A percentile compares a stretch with the other conserved stretches of the same genome.
Evolutionary conservation across 73 alveolate species (phyloP).

Genomic region (Uronychia binucleata): DNA sequence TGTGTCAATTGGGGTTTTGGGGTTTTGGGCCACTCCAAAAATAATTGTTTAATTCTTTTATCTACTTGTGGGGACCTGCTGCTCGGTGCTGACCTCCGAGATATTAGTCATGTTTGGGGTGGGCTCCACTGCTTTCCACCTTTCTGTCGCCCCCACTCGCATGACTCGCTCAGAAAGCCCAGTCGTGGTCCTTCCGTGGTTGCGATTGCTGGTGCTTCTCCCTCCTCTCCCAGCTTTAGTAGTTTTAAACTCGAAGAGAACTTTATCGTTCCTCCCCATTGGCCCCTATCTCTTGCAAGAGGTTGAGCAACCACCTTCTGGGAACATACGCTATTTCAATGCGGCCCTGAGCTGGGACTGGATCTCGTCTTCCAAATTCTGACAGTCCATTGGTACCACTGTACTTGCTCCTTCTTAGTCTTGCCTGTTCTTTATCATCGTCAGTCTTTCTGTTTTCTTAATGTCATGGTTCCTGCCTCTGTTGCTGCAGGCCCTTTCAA

Average conservation of each 20-base stretch:
- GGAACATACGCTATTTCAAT: not conserved
- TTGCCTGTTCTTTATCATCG: not conserved
- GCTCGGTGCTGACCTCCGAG: not conserved
- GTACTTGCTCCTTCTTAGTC: not conserved
- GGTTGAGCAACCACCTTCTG: not conserved
- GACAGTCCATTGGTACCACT: not conserved
- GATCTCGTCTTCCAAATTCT: not conserved
- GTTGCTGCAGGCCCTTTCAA: not conserved
- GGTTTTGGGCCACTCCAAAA: conserved; percentile 1
- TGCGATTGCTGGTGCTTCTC: not conserved
- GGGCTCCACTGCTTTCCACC: not conserved
- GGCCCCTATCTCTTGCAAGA: not conserved
- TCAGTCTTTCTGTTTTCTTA: not conserved
- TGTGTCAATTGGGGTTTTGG: not conserved
- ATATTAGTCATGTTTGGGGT: not conserved
- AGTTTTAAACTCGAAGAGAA: not conserved
- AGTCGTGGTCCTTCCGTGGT: not conserved
- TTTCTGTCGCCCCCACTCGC: not conserved
- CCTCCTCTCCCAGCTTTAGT: not conserved
- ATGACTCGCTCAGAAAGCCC: not conserved
- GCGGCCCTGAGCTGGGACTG: not conserved
- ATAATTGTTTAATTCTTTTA: no score
- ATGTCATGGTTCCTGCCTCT: not conserved
- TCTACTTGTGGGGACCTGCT: not conserved
- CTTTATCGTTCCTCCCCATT: not conserved